These are phyloP conservation scores for Geopyxis carbonaria DNA, from an alignment of 495 filamentous ascomycete species.

Conservation along the genomic window DNA sequence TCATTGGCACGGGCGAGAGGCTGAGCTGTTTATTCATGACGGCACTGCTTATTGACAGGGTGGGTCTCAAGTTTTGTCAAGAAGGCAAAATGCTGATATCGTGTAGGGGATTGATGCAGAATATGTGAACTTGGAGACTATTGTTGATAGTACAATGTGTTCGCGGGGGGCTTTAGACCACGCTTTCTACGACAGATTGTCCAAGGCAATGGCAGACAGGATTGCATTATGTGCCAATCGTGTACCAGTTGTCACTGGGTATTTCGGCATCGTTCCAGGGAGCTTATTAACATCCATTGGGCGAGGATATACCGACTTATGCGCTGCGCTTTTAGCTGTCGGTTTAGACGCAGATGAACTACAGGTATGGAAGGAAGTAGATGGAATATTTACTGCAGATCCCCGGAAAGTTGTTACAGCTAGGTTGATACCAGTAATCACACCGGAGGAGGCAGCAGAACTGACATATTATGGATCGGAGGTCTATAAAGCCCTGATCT, in stretches of 20 bases:
- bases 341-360: constrained; percentile 59
- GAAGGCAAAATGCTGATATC: background rate
- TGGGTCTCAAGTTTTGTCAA: constrained; percentile 10
- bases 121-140: constrained; percentile 57
- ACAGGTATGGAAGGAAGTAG: constrained; percentile 85
- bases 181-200: constrained; percentile 56
- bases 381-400: constrained; percentile 78
- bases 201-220: constrained; percentile 44
- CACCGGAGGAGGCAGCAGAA: constrained; percentile 72
- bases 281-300: constrained; percentile 44
- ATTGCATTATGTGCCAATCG: constrained; percentile 50
- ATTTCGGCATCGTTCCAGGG: constrained; percentile 67
- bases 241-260: constrained; percentile 62
- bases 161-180: constrained; percentile 48
- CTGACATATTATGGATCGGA: constrained; percentile 63
- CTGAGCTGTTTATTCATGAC: constrained; percentile 77
- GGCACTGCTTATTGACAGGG: constrained; percentile 53
- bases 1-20: constrained; percentile 84
- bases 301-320: constrained; percentile 80
- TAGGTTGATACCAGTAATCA: constrained; percentile 53
- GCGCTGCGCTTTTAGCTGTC: constrained; percentile 63
- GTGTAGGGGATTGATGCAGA: constrained; percentile 53
- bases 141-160: constrained; percentile 37
- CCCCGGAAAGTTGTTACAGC: constrained; percentile 75
- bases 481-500: too few species aligned